Evolutionary conservation across 1,139 yeast genomes (phyloP).

Genomic region (Saccharomyces hybrid): DNA sequence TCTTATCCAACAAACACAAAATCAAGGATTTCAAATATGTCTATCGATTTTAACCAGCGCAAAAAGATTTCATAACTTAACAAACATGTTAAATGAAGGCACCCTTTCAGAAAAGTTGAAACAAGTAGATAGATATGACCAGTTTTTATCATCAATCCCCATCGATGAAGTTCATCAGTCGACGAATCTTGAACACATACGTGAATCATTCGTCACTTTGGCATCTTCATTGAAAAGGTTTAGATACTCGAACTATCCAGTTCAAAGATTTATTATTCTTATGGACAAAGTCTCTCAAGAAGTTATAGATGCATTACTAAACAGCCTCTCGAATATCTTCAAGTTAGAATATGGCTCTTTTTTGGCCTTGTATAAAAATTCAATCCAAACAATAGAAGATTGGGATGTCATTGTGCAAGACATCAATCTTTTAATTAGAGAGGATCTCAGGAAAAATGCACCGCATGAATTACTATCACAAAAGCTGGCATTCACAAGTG

Average conservation of each 20-base stretch:
- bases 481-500: neutral
- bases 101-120: conserved; percentile 55
- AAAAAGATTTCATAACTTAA: conserved; percentile 72
- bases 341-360: conserved; percentile 24
- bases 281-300: conserved; percentile 55
- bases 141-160: conserved; percentile 65
- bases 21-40: conserved; percentile 50
- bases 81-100: conserved; percentile 64
- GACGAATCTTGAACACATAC: conserved; percentile 40
- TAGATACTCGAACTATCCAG: conserved; percentile 56
- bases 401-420: conserved; percentile 2
- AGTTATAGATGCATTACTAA: conserved; percentile 33
- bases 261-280: conserved; percentile 53
- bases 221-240: conserved; percentile 61
- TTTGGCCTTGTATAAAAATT: conserved; percentile 11
- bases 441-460: neutral
- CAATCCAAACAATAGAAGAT: conserved; percentile 9
- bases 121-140: conserved; percentile 48
- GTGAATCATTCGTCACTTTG: conserved; percentile 40
- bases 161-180: conserved; percentile 52
- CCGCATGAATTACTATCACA: neutral
- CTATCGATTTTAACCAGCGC: conserved; percentile 58
- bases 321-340: conserved; percentile 34
- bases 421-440: conserved; percentile 1
- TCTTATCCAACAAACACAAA: conserved; percentile 51